phyloP scores from a whole-genome alignment of 805 yeast genomes.

The Candida loeiensis region DNA sequence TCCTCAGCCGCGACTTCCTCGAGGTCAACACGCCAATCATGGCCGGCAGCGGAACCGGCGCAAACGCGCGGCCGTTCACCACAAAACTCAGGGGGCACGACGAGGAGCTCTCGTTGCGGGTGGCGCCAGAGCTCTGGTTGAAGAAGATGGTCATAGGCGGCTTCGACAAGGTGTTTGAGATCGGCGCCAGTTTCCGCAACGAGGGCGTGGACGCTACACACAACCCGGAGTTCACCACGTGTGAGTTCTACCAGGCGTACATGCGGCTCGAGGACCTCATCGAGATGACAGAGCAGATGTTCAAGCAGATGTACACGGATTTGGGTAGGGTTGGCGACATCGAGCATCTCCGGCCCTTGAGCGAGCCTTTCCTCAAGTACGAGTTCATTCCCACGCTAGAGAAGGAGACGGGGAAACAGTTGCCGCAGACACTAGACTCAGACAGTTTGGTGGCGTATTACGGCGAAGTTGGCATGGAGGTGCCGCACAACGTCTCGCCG shows the following conservation, averaged over 20 bases:
- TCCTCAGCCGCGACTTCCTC: conserved; percentile 53
- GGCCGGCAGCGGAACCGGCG: conserved; percentile 76
- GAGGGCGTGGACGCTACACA: conserved; percentile 93
- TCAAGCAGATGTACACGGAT: conserved; percentile 37
- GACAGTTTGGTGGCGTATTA: conserved; percentile 42
- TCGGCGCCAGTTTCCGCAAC: conserved; percentile 82
- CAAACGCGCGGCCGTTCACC: conserved; percentile 83
- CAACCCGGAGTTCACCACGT: conserved; percentile 88
- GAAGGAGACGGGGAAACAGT: conserved; percentile 39
- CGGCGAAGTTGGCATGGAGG: conserved; percentile 29
- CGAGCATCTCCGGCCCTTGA: conserved; percentile 21
- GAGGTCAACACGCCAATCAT: conserved; percentile 91
- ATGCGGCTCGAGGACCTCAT: conserved; percentile 66
- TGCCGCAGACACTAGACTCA: conserved; percentile 46
- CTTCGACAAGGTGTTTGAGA: conserved; percentile 79
- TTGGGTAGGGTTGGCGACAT: conserved; percentile 16
- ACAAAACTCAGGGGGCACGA: conserved; percentile 45
- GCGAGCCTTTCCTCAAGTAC: conserved; percentile 27
- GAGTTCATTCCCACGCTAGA: conserved; percentile 72
- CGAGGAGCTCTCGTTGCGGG: conserved; percentile 57
- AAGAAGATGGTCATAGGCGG: conserved; percentile 82
- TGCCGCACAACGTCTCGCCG: conserved; percentile 44
- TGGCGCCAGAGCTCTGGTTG: conserved; percentile 95
- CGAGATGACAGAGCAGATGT: conserved; percentile 55
- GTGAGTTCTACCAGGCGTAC: conserved; percentile 83